Conservation (phyloP, 2,329 filamentous ascomycete genomes). For the Pseudopithomyces maydicus region DNA sequence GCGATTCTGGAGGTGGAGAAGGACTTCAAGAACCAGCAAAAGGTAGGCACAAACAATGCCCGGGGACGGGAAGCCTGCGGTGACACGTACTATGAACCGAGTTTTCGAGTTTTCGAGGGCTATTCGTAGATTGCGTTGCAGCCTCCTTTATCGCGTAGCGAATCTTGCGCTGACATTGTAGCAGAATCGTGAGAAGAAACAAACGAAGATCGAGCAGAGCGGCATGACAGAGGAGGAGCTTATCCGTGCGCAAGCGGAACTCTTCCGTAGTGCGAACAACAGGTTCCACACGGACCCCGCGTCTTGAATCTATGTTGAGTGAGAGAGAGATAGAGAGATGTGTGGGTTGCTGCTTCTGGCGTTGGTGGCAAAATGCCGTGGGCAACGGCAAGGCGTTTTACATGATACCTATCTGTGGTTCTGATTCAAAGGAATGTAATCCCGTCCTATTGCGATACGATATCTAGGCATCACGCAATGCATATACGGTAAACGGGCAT, state of each 20-base stretch:
- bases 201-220: conserved; percentile 94
- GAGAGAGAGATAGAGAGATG: conserved; percentile 6
- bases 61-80: not conserved
- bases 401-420: conserved; percentile 2
- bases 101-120: not conserved
- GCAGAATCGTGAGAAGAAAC: conserved; percentile 93
- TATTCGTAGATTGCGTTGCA: not conserved
- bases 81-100: not conserved
- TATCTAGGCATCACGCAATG: not conserved
- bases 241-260: conserved; percentile 83
- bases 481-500: not conserved
- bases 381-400: conserved; percentile 5
- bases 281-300: conserved; percentile 66
- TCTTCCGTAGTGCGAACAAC: conserved; percentile 81
- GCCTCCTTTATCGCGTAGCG: not conserved
- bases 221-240: conserved; percentile 91
- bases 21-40: conserved; percentile 91
- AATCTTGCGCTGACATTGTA: not conserved
- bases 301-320: conserved; percentile 19
- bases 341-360: conserved; percentile 16
- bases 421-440: not conserved
- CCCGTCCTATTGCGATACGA: not conserved
- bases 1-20: conserved; percentile 85
- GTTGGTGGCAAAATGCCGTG: conserved; percentile 25
- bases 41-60: conserved; percentile 62